Conservation (phyloP, 305 asterid genomes). For the Petunia hybrid region DNA sequence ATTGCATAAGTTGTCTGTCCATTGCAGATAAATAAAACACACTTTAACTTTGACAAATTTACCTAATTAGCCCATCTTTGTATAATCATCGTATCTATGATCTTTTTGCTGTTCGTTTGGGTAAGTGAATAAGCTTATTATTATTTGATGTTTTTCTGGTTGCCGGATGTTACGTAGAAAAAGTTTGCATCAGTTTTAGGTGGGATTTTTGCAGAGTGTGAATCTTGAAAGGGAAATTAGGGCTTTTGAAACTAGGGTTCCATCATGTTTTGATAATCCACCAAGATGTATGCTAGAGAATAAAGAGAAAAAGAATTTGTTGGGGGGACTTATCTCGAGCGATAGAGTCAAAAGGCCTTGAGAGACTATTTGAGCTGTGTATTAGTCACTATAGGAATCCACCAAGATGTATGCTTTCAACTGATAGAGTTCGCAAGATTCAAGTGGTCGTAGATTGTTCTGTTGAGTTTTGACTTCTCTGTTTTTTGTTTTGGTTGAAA, state of each 20-base stretch:
- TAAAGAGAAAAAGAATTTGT: neutral
- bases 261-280: too few relatives aligned
- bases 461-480: neutral
- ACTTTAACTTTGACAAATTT: too few relatives aligned
- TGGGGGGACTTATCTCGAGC: neutral
- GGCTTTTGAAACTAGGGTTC: neutral
- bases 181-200: neutral
- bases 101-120: too few relatives aligned
- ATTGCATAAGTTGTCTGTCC: too few relatives aligned
- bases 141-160: neutral
- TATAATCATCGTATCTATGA: too few relatives aligned
- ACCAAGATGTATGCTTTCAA: slow-evolving; percentile 16
- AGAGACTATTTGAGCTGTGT: neutral
- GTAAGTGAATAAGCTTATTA: too few relatives aligned
- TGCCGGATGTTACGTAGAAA: neutral
- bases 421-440: neutral
- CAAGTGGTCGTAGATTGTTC: neutral
- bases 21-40: too few relatives aligned
- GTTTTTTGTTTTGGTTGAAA: slow-evolving; percentile 5
- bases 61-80: too few relatives aligned
- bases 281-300: neutral
- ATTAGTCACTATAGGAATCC: neutral
- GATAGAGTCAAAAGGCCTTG: neutral
- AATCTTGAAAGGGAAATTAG: slow-evolving; percentile 1
- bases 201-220: neutral